phyloP scores from a whole-genome alignment of 2,329 filamentous ascomycete species.

The Xylariaceae sp. region DNA sequence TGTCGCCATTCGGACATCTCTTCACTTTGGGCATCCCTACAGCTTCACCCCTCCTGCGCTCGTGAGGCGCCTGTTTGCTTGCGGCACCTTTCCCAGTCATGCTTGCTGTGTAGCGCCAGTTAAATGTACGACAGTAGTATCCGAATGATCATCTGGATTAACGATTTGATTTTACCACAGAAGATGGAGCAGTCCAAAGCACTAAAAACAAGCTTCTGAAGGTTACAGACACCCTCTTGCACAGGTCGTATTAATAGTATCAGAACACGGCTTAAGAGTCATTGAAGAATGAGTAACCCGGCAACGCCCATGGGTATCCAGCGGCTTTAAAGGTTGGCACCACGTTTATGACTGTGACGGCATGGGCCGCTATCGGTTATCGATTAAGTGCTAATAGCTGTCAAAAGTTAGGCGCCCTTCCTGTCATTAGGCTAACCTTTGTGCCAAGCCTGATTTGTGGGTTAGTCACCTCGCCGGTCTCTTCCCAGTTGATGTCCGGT shows the following conservation, averaged over 20 bases:
- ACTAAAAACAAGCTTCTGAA: too few relatives aligned
- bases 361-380: slow-evolving; percentile 2
- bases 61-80: slow-evolving; percentile 61
- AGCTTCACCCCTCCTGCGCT: slow-evolving; percentile 81
- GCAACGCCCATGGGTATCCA: slow-evolving; percentile 3
- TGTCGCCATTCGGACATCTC: not conserved
- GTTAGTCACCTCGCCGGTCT: not conserved
- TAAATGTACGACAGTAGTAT: slow-evolving; percentile 18
- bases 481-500: too few relatives aligned
- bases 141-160: slow-evolving; percentile 24
- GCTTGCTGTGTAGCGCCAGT: slow-evolving; percentile 16
- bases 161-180: too few relatives aligned
- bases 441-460: not conserved
- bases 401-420: too few relatives aligned
- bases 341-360: slow-evolving; percentile 1
- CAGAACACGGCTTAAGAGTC: too few relatives aligned
- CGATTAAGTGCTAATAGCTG: too few relatives aligned
- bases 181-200: too few relatives aligned
- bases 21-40: too few relatives aligned
- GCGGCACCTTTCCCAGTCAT: slow-evolving; percentile 50
- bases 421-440: not conserved
- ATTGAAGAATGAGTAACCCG: slow-evolving; percentile 13
- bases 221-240: too few relatives aligned
- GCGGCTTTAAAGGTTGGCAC: not conserved
- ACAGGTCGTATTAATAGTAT: too few relatives aligned